Conservation (phyloP, 148 eudicot genomes). For the Cornus controversa region DNA sequence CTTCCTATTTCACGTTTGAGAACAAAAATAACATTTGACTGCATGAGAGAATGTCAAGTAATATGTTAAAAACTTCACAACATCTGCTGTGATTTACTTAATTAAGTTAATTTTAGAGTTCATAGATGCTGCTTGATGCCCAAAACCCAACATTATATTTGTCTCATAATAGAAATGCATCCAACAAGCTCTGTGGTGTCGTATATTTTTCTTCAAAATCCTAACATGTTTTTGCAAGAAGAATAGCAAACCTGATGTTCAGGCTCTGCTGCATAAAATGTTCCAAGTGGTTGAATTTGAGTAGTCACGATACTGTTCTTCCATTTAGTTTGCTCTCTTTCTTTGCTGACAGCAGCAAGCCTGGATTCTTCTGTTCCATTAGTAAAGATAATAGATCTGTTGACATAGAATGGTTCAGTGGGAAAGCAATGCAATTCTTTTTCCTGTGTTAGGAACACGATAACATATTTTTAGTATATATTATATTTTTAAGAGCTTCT, state of each 20-base stretch:
- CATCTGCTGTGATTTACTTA: neutral
- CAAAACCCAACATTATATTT: neutral
- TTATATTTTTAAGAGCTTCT: too few relatives aligned
- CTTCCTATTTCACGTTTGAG: neutral
- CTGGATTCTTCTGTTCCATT: slow-evolving; percentile 86
- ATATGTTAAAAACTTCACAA: neutral
- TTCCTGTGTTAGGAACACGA: too few relatives aligned
- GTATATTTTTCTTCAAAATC: neutral
- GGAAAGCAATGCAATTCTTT: neutral
- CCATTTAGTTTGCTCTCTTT: slow-evolving; percentile 80
- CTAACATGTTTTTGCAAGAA: neutral
- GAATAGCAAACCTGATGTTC: slow-evolving; percentile 79
- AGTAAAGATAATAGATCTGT: slow-evolving; percentile 88
- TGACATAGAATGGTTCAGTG: slow-evolving; percentile 6
- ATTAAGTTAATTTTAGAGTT: too few relatives aligned
- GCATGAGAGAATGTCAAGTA: too few relatives aligned
- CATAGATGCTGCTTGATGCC: neutral
- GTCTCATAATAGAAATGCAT: neutral
- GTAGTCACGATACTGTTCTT: slow-evolving; percentile 79
- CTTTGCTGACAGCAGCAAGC: slow-evolving; percentile 78
- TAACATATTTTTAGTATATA: too few relatives aligned
- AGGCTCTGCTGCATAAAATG: slow-evolving; percentile 87
- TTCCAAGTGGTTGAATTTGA: slow-evolving; percentile 75
- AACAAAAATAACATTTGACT: neutral
- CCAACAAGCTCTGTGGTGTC: neutral